Conservation (phyloP, 2,329 filamentous ascomycete genomes). For the Aspergillus pseudoviridinutans region DNA sequence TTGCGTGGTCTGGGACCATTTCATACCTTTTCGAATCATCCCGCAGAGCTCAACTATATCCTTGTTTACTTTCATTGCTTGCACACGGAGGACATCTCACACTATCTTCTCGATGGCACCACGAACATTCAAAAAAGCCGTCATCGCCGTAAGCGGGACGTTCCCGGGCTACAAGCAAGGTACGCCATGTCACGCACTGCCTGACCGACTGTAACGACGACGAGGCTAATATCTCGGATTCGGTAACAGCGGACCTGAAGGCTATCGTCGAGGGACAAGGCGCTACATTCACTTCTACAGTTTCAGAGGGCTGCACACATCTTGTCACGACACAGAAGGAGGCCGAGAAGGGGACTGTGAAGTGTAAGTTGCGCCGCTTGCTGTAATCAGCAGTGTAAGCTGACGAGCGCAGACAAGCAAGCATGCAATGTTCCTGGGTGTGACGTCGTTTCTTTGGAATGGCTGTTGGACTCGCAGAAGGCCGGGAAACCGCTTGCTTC, state of each 20-base stretch:
- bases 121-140: constrained; percentile 23
- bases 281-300: constrained; percentile 28
- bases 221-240: constrained; percentile 1
- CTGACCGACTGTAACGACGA: not conserved
- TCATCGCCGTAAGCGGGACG: constrained; percentile 58
- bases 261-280: constrained; percentile 30
- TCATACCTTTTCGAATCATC: not conserved
- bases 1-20: not conserved
- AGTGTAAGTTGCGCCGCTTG: constrained; percentile 39
- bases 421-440: constrained; percentile 47
- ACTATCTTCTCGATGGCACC: not conserved
- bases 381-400: constrained; percentile 46
- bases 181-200: constrained; percentile 7
- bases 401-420: constrained; percentile 44
- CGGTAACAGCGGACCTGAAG: constrained; percentile 27
- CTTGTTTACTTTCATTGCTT: not conserved
- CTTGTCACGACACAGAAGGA: constrained; percentile 36
- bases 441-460: constrained; percentile 56
- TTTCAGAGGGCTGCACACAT: constrained; percentile 35
- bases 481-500: constrained; percentile 40
- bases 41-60: not conserved
- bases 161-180: constrained; percentile 54
- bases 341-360: constrained; percentile 31
- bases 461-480: constrained; percentile 57
- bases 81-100: not conserved